phyloP scores from a whole-genome alignment of 306 rosid genomes.

The Castanospermum australe region DNA sequence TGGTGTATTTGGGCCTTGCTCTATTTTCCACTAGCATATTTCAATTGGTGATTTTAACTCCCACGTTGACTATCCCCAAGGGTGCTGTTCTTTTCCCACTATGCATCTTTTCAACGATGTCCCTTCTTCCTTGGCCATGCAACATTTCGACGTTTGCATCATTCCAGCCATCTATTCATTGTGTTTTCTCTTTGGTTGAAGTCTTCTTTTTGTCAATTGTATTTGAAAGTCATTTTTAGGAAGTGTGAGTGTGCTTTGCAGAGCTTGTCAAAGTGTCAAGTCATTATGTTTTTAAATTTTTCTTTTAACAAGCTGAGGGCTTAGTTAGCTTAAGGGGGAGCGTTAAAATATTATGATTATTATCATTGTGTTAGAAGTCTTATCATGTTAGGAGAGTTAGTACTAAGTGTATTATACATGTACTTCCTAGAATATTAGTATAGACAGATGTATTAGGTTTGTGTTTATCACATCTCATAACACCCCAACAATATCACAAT shows the following conservation, averaged over 20 bases:
- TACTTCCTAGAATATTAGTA: background rate
- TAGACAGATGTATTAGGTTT: background rate
- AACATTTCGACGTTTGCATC: background rate
- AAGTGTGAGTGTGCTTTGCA: background rate
- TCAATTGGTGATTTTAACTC: no score
- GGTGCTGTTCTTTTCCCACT: background rate
- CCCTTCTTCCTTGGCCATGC: background rate
- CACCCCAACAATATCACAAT: background rate
- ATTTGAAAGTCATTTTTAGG: background rate
- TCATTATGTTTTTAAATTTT: background rate
- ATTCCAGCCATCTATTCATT: background rate
- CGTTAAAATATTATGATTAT: background rate
- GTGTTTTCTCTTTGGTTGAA: background rate
- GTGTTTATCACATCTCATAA: background rate
- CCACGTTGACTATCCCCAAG: no score
- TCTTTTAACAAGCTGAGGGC: background rate
- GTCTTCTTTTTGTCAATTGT: background rate
- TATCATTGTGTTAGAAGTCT: background rate
- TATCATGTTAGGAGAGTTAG: background rate
- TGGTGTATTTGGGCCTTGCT: no score
- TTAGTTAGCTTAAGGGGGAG: background rate
- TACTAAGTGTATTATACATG: slow-evolving; percentile 1
- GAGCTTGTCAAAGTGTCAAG: background rate
- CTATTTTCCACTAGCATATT: no score
- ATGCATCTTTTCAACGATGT: background rate